phyloP scores from a whole-genome alignment of 768 basidiomycete genomes.

The Xerocomellus chrysenteron region DNA sequence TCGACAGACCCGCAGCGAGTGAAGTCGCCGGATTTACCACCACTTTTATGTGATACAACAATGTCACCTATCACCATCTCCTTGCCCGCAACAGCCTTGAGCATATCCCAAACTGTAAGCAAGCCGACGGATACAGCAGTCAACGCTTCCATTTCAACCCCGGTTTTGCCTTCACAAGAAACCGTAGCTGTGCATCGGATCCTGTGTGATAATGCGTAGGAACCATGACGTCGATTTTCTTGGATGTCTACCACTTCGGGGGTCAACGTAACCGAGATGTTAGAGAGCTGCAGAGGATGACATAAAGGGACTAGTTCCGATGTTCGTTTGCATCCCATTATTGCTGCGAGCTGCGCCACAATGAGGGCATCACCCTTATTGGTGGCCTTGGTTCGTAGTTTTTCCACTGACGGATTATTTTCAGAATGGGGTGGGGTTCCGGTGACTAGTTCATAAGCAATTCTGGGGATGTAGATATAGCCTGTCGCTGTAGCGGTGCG shows the following conservation, averaged over 20 bases:
- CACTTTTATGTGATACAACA: slow-evolving; percentile 63
- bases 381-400: slow-evolving; percentile 49
- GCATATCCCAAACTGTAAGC: slow-evolving; percentile 91
- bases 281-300: slow-evolving; percentile 75
- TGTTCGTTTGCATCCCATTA: slow-evolving; percentile 86
- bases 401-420: slow-evolving; percentile 22
- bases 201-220: slow-evolving; percentile 36
- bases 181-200: slow-evolving; percentile 69
- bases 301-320: slow-evolving; percentile 84
- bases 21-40: slow-evolving; percentile 77
- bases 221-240: background rate
- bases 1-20: slow-evolving; percentile 14
- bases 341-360: slow-evolving; percentile 80
- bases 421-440: slow-evolving; percentile 12
- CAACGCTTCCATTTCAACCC: slow-evolving; percentile 93
- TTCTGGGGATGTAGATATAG: slow-evolving; percentile 60
- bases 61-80: slow-evolving; percentile 80
- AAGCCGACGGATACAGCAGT: slow-evolving; percentile 78
- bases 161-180: slow-evolving; percentile 75
- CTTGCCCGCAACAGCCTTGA: slow-evolving; percentile 85
- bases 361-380: slow-evolving; percentile 71
- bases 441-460: slow-evolving; percentile 66
- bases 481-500: slow-evolving; percentile 77
- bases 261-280: slow-evolving; percentile 61
- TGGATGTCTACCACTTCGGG: slow-evolving; percentile 37